phyloP scores from a whole-genome alignment of 352 stramenopile species.

The Thalassiosira sp. region DNA sequence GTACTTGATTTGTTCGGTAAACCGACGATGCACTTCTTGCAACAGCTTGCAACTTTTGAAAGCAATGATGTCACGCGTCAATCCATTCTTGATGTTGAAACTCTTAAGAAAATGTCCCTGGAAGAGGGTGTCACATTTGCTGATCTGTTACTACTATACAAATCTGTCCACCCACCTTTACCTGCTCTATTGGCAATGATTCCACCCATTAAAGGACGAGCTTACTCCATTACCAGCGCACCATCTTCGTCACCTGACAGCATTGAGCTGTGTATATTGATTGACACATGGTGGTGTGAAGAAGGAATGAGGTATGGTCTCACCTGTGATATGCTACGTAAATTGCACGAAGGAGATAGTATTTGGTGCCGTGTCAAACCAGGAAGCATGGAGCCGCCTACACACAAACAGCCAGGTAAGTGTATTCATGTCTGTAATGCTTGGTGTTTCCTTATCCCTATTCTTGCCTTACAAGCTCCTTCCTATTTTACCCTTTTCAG shows the following conservation, averaged over 20 bases:
- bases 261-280: constrained; percentile 67
- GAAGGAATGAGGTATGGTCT: constrained; percentile 62
- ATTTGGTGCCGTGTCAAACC: constrained; percentile 62
- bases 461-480: not conserved
- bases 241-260: constrained; percentile 41
- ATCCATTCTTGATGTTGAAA: constrained; percentile 55
- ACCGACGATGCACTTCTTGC: constrained; percentile 65
- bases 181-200: constrained; percentile 69
- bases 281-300: constrained; percentile 71
- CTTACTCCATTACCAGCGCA: constrained; percentile 71
- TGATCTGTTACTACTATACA: constrained; percentile 59
- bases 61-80: constrained; percentile 54
- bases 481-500: constrained; percentile 6
- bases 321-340: constrained; percentile 70
- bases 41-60: constrained; percentile 73
- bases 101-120: constrained; percentile 48
- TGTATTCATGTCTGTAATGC: not conserved
- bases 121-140: constrained; percentile 62
- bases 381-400: constrained; percentile 66
- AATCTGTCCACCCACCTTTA: constrained; percentile 57
- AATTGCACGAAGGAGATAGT: constrained; percentile 49
- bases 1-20: constrained; percentile 76
- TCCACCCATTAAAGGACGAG: constrained; percentile 64
- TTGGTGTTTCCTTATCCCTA: not conserved
- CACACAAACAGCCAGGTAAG: constrained; percentile 55